Evolutionary conservation across 2,329 filamentous ascomycete genomes (phyloP), one percentile per base, ranked within the genome.

Genomic region (Microdochium nivale): DNA sequence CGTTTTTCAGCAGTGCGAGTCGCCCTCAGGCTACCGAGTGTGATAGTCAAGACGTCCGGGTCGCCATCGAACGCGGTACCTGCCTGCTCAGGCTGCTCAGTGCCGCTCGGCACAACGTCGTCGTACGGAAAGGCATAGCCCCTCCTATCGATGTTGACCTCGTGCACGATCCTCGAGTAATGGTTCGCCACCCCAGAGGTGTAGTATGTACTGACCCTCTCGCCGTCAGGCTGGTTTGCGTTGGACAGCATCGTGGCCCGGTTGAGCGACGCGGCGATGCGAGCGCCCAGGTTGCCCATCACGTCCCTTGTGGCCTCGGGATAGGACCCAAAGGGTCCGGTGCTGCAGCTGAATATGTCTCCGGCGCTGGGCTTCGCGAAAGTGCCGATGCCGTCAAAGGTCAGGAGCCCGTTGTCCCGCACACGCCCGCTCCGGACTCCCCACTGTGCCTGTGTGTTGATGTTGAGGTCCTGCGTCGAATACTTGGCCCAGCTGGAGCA

Each of bases 201-300:
- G 65, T 87, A 87, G 62, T 83, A 86, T 9, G 61, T 64, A 5
- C 61, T 62, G 2, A 76, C 67, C 1, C 60, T 55, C 62, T 80
- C 78, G 49, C 72, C 70, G 51, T 78, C 71, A 14, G 79, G 82
- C 67, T 79, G 81, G 56, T 61, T 59, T n/a, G 64, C 50, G 58
- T 78, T 69, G 21, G 67, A 62, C 49, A 87, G 67, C 54, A 94
- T 67, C 11, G 86, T 91, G 32, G 79, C 83, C 23, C 88, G 78
- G 67, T 91, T 90, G 60, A 92, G 80, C 1, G 85, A 87, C 1
- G 88, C 88, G 0, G 85, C 79, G 14, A 94, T 69, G n/a, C 88
- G 77, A 0, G 89, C 86, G 9, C 84, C 83, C 52, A 91, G 78
- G 40, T 83, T 83, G 54, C 80, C 78, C 62, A 76, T 73, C 60